Base-by-base conservation (phyloP, 2,329 filamentous ascomycete genomes). In the Hortaea werneckii region DNA sequence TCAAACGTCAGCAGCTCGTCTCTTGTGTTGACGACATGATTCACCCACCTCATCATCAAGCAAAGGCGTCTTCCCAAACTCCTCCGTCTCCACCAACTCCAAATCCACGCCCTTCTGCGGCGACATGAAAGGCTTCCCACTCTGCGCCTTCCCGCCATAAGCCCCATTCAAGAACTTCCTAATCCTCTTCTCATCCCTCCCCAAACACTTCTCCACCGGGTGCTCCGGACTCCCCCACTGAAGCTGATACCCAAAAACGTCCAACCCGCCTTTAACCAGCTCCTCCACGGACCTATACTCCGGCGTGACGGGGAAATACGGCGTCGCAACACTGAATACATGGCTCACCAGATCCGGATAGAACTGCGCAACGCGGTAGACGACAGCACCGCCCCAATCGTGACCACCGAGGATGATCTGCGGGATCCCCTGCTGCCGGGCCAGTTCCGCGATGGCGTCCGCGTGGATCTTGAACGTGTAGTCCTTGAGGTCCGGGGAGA, bases 321-420 rank as follows among this genome's bases (percentile, higher is more conserved):
- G 85, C 28, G 87, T 89, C 68, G 86, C 92, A 50, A 95, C 71
- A 54, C 78, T 78, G 69, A 95, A 90, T 50, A 95, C 72, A 56
- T 81, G 82, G 35, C 75, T 76, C 52, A 95, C 71, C 9, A 94
- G 71, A 37, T 80, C 68, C 0, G 86, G 87, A 58, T 88, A 73
- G 75, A 80, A 87, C 51, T 84, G 75, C 10, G 82, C 80, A 47
- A 84, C 68, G 45, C 87, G 79, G 74, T 86, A 94, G 44, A 83
- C 82, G 28, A 89, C 72, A 2, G 75, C 73, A 56, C 86, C 88
- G 63, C 90, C 90, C 78, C 90, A 95, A 67, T 96, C 90, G 68
- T 95, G 90, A 6, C 88, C 90, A 41, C 88, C 87, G 10, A 95
- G 75, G 46, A 95, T 82, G 58, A 95, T 83, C 41, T 64, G 70